Conservation (phyloP, 2,329 filamentous ascomycete species). For the Penicillium paneum region DNA sequence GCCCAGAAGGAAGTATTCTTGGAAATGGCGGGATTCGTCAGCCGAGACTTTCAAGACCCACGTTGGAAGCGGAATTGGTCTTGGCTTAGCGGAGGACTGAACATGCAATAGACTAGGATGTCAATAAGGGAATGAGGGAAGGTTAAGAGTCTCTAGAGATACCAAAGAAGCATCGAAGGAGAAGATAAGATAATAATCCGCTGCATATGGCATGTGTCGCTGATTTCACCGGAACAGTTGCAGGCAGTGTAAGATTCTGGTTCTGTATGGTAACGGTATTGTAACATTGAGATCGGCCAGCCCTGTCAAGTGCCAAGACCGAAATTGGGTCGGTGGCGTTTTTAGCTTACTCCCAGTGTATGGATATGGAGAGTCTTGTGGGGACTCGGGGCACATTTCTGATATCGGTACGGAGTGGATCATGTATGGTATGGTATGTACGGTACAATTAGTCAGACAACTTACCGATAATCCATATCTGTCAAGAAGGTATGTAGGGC, state of each 20-base stretch:
- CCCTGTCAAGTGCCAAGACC: constrained; percentile 17
- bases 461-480: too few species aligned
- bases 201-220: neutral
- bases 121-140: neutral
- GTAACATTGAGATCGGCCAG: constrained; percentile 5
- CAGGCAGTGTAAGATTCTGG: constrained; percentile 1
- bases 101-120: neutral
- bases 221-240: neutral
- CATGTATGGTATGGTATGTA: too few species aligned
- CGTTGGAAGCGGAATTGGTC: constrained; percentile 21
- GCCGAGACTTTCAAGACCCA: constrained; percentile 24
- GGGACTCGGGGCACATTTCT: neutral
- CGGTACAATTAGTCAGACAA: too few species aligned
- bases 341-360: neutral
- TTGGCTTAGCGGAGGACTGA: constrained; percentile 20
- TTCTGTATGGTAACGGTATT: neutral
- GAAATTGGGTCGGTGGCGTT: constrained; percentile 5
- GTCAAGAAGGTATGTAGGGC: neutral
- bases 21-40: constrained; percentile 27
- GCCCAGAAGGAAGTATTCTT: constrained; percentile 17
- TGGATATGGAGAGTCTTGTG: neutral
- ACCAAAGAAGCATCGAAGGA: neutral
- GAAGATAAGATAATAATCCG: neutral
- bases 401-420: too few species aligned
- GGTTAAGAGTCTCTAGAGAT: neutral